These are phyloP conservation scores for Shiraia bambusicola DNA, from an alignment of 2,329 filamentous ascomycete species.

Conservation along the genomic window DNA sequence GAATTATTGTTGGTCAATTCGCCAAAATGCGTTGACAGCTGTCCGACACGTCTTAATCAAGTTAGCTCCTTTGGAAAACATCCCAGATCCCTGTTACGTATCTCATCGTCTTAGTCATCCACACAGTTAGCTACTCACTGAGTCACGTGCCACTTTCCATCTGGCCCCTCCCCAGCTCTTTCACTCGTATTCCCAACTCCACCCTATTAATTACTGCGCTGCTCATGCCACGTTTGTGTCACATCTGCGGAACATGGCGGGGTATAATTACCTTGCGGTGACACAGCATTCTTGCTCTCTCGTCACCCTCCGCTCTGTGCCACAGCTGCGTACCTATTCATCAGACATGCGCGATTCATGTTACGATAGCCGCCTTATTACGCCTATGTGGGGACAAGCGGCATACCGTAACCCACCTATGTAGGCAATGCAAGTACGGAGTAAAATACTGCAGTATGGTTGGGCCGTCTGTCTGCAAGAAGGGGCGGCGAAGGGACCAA, in stretches of 20 bases:
- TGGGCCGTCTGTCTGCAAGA: neutral
- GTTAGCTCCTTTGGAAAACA: slow-evolving; percentile 5
- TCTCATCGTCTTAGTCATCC: slow-evolving; percentile 11
- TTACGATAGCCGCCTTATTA: neutral
- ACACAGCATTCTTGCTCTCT: neutral
- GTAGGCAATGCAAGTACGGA: slow-evolving; percentile 3
- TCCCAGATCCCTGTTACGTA: slow-evolving; percentile 14
- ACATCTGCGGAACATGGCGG: slow-evolving; percentile 20
- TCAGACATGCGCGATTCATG: slow-evolving; percentile 3
- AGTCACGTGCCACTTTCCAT: too few species aligned
- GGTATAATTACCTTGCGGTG: slow-evolving; percentile 13
- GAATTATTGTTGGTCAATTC: neutral
- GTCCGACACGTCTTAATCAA: slow-evolving; percentile 6
- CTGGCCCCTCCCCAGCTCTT: neutral
- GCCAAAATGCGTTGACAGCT: slow-evolving; percentile 11
- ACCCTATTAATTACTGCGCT: too few species aligned
- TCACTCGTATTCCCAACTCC: too few species aligned
- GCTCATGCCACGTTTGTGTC: slow-evolving; percentile 10
- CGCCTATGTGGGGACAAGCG: slow-evolving; percentile 3
- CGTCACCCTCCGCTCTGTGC: neutral
- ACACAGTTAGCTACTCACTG: too few species aligned
- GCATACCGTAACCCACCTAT: too few species aligned
- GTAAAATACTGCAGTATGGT: neutral
- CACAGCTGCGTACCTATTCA: slow-evolving; percentile 1
- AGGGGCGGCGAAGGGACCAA: too few species aligned